phyloP scores from a whole-genome alignment of 495 filamentous ascomycete genomes.

The Niebla homalea region DNA sequence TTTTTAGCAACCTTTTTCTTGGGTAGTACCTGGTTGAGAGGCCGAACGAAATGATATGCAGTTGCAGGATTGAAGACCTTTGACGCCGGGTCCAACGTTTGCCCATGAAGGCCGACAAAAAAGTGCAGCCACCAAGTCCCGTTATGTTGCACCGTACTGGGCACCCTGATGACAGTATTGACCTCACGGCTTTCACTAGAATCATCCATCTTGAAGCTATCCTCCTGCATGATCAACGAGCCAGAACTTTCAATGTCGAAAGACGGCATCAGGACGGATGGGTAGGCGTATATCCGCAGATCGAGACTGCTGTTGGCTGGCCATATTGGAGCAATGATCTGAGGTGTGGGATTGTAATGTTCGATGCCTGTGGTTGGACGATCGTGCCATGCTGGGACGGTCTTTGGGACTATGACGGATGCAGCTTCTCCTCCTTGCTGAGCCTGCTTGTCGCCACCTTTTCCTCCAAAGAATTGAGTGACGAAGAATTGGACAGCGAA shows the following conservation, averaged over 20 bases:
- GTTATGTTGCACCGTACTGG: conserved; percentile 72
- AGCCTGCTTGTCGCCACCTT: conserved; percentile 32
- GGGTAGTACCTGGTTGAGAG: conserved; percentile 74
- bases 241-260: conserved; percentile 43
- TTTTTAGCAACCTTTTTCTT: conserved; percentile 89
- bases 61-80: conserved; percentile 55
- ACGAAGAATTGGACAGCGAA: conserved; percentile 51
- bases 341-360: conserved; percentile 58
- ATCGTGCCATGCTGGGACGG: conserved; percentile 51
- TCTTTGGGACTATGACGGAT: conserved; percentile 23
- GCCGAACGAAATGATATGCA: conserved; percentile 71
- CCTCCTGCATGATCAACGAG: conserved; percentile 62
- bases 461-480: conserved; percentile 41
- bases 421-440: conserved; percentile 30
- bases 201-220: conserved; percentile 66
- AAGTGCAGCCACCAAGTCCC: conserved; percentile 92
- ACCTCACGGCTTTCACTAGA: conserved; percentile 66
- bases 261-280: conserved; percentile 54
- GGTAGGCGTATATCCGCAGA: conserved; percentile 70
- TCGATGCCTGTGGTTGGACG: conserved; percentile 47
- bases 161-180: conserved; percentile 65
- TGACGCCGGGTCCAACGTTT: conserved; percentile 58
- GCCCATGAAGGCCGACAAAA: conserved; percentile 65
- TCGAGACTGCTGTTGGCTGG: conserved; percentile 62
- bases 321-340: conserved; percentile 80